Percentiles rank a stretch among this genome's conserved stretches.
Evolutionary conservation across 2,329 filamentous ascomycete genomes (phyloP).

Genomic region (Colletotrichum truncatum): DNA sequence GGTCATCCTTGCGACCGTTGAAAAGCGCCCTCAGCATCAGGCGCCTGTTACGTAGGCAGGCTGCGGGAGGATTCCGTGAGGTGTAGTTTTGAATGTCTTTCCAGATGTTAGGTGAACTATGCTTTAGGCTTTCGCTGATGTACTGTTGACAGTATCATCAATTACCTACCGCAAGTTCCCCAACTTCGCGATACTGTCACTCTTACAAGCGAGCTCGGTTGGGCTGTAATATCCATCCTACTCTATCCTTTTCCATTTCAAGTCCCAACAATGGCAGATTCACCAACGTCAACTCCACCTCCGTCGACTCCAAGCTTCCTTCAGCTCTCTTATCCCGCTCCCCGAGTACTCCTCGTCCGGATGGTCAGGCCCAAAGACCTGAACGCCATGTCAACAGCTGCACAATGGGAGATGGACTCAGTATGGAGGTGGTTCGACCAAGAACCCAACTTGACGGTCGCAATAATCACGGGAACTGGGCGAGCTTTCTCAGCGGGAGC

Average conservation of each 20-base stretch:
- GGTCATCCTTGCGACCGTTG: neutral
- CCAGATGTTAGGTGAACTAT: neutral
- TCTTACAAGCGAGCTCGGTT: too few species aligned
- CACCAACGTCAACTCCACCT: constrained; percentile 41
- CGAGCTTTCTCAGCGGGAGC: constrained; percentile 64
- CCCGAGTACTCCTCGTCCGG: constrained; percentile 49
- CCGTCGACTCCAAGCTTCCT: constrained; percentile 43
- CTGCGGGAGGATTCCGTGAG: neutral
- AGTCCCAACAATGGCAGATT: constrained; percentile 1
- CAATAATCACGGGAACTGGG: constrained; percentile 60
- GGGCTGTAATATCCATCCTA: too few species aligned
- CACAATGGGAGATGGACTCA: constrained; percentile 50
- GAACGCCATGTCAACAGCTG: constrained; percentile 51
- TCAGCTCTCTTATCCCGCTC: constrained; percentile 49
- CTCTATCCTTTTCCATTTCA: too few species aligned
- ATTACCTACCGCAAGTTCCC: neutral
- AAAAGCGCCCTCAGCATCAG: neutral
- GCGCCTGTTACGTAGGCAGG: neutral
- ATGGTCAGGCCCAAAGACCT: constrained; percentile 49
- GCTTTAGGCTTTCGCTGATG: neutral
- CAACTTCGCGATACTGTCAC: too few species aligned
- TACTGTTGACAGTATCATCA: neutral
- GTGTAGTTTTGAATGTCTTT: neutral
- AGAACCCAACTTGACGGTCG: constrained; percentile 56
- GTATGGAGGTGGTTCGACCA: constrained; percentile 65